Evolutionary conservation across 352 stramenopile genomes (phyloP).

Genomic region (Hyaloperonospora brassicae): DNA sequence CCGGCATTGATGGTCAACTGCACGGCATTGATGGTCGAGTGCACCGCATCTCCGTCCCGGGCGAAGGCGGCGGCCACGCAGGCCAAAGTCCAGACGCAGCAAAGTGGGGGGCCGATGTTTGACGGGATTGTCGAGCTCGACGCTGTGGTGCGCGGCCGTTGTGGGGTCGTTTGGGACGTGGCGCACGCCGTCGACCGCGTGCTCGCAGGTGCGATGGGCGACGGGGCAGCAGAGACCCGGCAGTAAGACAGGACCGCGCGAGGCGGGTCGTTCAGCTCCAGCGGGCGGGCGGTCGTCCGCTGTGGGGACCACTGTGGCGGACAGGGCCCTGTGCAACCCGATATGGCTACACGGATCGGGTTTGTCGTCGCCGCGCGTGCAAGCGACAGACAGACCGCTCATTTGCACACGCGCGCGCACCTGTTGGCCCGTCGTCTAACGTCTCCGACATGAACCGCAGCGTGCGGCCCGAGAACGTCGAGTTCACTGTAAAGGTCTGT

Average conservation of each 20-base stretch:
- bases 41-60: conserved; percentile 75
- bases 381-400: too few species aligned
- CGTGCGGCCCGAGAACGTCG: conserved; percentile 88
- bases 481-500: conserved; percentile 91
- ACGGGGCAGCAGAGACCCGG: conserved; percentile 15
- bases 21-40: too few species aligned
- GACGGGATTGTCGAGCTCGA: conserved; percentile 83
- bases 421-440: too few species aligned
- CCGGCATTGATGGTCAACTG: conserved; percentile 52
- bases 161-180: conserved; percentile 57
- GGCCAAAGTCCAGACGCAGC: conserved; percentile 40
- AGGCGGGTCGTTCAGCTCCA: conserved; percentile 31
- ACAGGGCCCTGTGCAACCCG: too few species aligned
- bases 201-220: conserved; percentile 27
- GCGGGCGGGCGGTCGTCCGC: background rate
- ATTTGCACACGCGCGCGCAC: too few species aligned
- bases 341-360: too few species aligned
- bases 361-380: too few species aligned
- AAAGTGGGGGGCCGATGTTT: conserved; percentile 58
- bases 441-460: conserved; percentile 62
- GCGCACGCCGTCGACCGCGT: conserved; percentile 66
- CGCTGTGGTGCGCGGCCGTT: conserved; percentile 40
- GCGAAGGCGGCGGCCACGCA: conserved; percentile 21
- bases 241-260: conserved; percentile 21
- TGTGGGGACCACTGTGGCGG: too few species aligned